Evolutionary conservation across 805 yeast species (phyloP).

Genomic region (Candida maris): DNA sequence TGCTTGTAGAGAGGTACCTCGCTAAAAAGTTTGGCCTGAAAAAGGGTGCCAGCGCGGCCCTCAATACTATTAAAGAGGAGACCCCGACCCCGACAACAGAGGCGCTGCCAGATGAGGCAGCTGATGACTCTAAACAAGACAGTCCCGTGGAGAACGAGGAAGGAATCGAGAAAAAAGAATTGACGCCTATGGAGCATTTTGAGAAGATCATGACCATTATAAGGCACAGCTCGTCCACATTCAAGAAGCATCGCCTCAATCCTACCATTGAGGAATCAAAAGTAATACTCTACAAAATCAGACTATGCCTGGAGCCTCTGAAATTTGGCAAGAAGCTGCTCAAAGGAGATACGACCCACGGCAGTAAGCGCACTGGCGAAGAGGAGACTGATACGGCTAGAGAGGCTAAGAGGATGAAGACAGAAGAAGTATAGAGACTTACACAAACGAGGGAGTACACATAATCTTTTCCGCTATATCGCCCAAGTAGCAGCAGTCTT

Average conservation of each 20-base stretch:
- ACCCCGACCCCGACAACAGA: conserved; percentile 11
- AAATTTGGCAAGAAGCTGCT: conserved; percentile 25
- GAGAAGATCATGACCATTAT: conserved; percentile 45
- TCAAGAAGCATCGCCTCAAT: conserved; percentile 38
- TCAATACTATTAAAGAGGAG: conserved; percentile 13
- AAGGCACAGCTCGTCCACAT: conserved; percentile 43
- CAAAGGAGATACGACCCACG: conserved; percentile 6
- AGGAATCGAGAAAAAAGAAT: conserved; percentile 8
- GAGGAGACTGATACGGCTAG: neutral
- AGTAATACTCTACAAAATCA: conserved; percentile 58
- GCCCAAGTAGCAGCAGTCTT: conserved; percentile 49
- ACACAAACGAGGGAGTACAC: conserved; percentile 48
- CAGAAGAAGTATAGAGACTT: neutral
- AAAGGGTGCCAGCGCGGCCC: conserved; percentile 19
- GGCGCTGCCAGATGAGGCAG: conserved; percentile 1
- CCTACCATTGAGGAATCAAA: conserved; percentile 62
- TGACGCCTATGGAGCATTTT: conserved; percentile 30
- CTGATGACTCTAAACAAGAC: neutral
- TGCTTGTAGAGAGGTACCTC: conserved; percentile 62
- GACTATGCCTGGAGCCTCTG: conserved; percentile 57
- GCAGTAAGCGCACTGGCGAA: neutral
- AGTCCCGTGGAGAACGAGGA: neutral
- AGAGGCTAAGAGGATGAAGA: neutral
- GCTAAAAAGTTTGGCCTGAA: conserved; percentile 51
- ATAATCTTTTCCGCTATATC: conserved; percentile 53